Evolutionary conservation across 129 eudicot genomes (phyloP), one percentile per base, ranked within the genome.

Genomic region (Gnaphalium uliginosum): DNA sequence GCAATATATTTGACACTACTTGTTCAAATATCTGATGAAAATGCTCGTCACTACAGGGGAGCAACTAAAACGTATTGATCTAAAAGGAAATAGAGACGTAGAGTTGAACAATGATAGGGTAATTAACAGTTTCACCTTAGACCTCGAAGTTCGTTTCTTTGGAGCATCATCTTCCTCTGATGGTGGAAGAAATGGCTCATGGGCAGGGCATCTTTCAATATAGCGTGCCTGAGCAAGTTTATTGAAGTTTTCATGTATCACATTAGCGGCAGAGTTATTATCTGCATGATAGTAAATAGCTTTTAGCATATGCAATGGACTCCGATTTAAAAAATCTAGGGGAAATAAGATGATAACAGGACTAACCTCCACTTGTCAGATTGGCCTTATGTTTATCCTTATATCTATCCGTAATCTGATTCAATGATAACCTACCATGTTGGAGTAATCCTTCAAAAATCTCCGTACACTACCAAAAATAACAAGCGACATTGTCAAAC

Each of bases 181-280:
- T 74, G 90, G 89, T 76, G 86, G 79, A 73, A 90, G 84, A 76
- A 85, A 83, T 18, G 98, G 98, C 65, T 88, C 97, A 83, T 85
- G 91, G 75, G 91, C 93, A 50, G 97, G 98, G 68, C 97, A 90
- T 17, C 98, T 89, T 84, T 93, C 98, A 66, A 93, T 84, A 80
- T 79, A 93, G 24, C 87, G 89, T 13, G 85, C 84, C 19, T 77
- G 78, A 50, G 84, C 89, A 76, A 90, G 93, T 82, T 69, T 85
- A 71, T 37, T 76, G 61, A 93, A 93, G 79, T 63, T 88, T 59
- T 85, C 91, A 26, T 71, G 86, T 53, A 85, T 56, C 54, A 72
- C 65, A 62, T 85, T 83, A 56, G 54, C 76, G 71, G 71, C 74
- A 32, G 73, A 73, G 74, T 74, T 82, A 84, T 75, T 73, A 39